Evolutionary conservation across 805 yeast genomes (phyloP), one percentile per base, ranked within the genome.

Genomic region (Kuraishia capsulata): DNA sequence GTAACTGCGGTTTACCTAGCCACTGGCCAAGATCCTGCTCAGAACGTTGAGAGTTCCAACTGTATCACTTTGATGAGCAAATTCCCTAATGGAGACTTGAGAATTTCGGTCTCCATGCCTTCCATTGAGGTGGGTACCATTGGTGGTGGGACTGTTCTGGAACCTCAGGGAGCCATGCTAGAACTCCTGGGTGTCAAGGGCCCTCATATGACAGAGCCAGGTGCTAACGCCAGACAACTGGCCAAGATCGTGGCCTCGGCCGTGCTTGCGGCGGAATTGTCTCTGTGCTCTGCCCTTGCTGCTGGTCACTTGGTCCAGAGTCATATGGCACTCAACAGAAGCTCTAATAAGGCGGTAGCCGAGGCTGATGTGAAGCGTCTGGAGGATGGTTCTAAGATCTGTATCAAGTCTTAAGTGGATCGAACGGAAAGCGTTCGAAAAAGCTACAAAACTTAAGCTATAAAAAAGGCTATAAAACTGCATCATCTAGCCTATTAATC

Each of bases 1-100:
- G 90, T 92, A 26, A 94, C 98, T 26, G 97, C 98, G 9, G 81
- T 92, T 20, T 92, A 65, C 59, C 65, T 92, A 46, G 99, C 99
- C 4, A 76, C 95, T 42, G 99, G 99, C 41, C 99, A 92, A 68
- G 99, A 92, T 63, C 98, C 99, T n/a, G 98, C 98, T 2, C 98
- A 92, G 66, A 92, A 92, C 55, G 97, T 92, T 38, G 99, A 90
- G 66, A 81, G 94, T 43, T 87, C 97, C 24, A 90, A 89, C 64
- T 92, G 99, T 80, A 90, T 92, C 42, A 92, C 99, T 1, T 69
- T 92, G 48, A 89, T 92, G 95, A 79, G 81, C 52, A 87, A 84
- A 57, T 69, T 70, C 36, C 53, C 59, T 33, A 69, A 72, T 30
- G 98, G 96, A 11, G 85, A 86, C 53, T 71, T 92, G 54, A 81